phyloP scores from a whole-genome alignment of 2,329 filamentous ascomycete species.

The Elsinoe necatrix region DNA sequence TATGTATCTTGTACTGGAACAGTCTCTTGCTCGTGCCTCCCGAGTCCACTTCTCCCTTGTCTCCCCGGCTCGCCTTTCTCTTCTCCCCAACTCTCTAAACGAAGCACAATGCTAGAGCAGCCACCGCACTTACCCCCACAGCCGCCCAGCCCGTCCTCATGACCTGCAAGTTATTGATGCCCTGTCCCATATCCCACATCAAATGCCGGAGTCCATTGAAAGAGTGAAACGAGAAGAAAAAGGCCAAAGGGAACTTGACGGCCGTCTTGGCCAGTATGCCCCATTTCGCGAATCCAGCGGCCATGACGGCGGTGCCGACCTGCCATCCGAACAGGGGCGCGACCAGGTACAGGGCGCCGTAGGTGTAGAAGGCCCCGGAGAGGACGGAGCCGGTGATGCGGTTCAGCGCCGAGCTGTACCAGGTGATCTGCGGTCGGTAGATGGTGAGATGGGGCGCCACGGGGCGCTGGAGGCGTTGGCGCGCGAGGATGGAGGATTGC shows the following conservation, averaged over 20 bases:
- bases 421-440: slow-evolving; percentile 82
- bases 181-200: slow-evolving; percentile 57
- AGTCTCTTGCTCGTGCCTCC: background rate
- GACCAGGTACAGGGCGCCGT: slow-evolving; percentile 70
- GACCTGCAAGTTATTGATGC: slow-evolving; percentile 56
- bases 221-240: slow-evolving; percentile 60
- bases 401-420: slow-evolving; percentile 66
- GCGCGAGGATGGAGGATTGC: slow-evolving; percentile 53
- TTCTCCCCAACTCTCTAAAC: slow-evolving; percentile 11
- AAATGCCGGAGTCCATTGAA: slow-evolving; percentile 66
- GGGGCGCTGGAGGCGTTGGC: slow-evolving; percentile 73
- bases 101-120: slow-evolving; percentile 42
- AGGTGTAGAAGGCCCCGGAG: slow-evolving; percentile 68
- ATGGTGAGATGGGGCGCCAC: slow-evolving; percentile 76
- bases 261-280: slow-evolving; percentile 50
- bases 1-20: slow-evolving; percentile 5
- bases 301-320: slow-evolving; percentile 55
- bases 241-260: slow-evolving; percentile 51
- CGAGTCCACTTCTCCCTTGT: background rate
- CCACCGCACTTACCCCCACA: slow-evolving; percentile 47
- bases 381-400: slow-evolving; percentile 74
- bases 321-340: slow-evolving; percentile 68
- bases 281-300: slow-evolving; percentile 55
- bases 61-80: background rate
- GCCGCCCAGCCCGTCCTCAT: slow-evolving; percentile 57